phyloP scores from a whole-genome alignment of 805 yeast species.

The Ogataea salicorniae region DNA sequence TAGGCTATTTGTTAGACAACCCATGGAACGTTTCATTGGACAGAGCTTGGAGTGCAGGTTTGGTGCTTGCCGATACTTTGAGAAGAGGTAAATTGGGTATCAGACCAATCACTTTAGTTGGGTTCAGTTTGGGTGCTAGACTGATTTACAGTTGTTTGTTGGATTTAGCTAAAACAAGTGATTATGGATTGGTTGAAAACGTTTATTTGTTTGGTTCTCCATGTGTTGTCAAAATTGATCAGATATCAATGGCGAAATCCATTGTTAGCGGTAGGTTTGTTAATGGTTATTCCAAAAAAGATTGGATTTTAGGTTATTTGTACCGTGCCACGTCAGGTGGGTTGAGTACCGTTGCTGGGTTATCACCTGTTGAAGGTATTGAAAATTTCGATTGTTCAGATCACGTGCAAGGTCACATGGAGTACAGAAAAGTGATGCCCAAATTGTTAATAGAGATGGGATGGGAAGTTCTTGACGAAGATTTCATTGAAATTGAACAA shows the following conservation, averaged over 20 bases:
- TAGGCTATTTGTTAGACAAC: constrained; percentile 85
- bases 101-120: constrained; percentile 86
- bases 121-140: constrained; percentile 91
- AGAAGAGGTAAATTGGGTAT: constrained; percentile 85
- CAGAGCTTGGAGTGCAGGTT: constrained; percentile 96
- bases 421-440: constrained; percentile 93
- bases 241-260: constrained; percentile 70
- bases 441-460: constrained; percentile 61
- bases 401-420: constrained; percentile 91
- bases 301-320: constrained; percentile 93
- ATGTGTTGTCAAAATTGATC: constrained; percentile 70
- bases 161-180: constrained; percentile 81
- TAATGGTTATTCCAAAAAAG: constrained; percentile 86
- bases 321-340: constrained; percentile 97
- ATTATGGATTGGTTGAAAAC: constrained; percentile 82
- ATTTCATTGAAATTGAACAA: constrained; percentile 92
- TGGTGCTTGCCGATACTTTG: constrained; percentile 84
- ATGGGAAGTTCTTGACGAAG: constrained; percentile 82
- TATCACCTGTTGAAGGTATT: constrained; percentile 69
- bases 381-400: constrained; percentile 89
- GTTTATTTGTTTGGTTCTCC: constrained; percentile 89
- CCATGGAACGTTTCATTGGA: constrained; percentile 98
- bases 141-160: constrained; percentile 84
- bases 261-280: constrained; percentile 87
- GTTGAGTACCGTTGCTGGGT: constrained; percentile 82